Evolutionary conservation across 768 basidiomycete species (phyloP).

Genomic region (Kwoniella bestiolae): DNA sequence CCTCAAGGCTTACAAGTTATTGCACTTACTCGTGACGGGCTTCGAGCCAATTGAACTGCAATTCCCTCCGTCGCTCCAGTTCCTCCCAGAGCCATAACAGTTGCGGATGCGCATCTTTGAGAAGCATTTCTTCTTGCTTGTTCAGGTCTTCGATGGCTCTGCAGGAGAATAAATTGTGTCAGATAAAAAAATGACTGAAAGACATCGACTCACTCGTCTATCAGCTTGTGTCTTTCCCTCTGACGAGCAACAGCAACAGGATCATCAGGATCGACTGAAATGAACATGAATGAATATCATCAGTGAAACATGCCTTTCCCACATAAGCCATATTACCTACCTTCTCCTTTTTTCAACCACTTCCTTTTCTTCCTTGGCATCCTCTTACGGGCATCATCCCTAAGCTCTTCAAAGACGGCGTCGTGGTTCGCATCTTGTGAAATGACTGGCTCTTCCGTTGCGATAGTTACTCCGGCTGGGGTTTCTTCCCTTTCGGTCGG

Average conservation of each 20-base stretch:
- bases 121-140: constrained; percentile 32
- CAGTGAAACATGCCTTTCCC: background rate
- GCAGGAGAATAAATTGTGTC: background rate
- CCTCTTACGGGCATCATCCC: constrained; percentile 15
- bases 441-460: background rate
- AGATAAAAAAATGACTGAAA: background rate
- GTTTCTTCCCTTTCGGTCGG: constrained; percentile 5
- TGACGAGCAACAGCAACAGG: constrained; percentile 41
- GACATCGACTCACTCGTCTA: constrained; percentile 40
- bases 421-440: background rate
- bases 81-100: constrained; percentile 34
- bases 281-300: background rate
- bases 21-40: constrained; percentile 10
- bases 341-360: constrained; percentile 42
- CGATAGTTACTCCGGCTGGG: background rate
- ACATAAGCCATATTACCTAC: constrained; percentile 22
- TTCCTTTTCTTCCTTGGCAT: constrained; percentile 40
- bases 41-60: constrained; percentile 22
- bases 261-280: constrained; percentile 50
- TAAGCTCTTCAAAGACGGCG: background rate
- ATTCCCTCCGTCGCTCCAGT: constrained; percentile 30
- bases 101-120: constrained; percentile 28
- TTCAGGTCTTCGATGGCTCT: constrained; percentile 43
- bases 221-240: constrained; percentile 38
- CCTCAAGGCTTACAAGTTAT: background rate